Base-by-base conservation (phyloP, 2,329 filamentous ascomycete genomes). In the Capronia coronata region DNA sequence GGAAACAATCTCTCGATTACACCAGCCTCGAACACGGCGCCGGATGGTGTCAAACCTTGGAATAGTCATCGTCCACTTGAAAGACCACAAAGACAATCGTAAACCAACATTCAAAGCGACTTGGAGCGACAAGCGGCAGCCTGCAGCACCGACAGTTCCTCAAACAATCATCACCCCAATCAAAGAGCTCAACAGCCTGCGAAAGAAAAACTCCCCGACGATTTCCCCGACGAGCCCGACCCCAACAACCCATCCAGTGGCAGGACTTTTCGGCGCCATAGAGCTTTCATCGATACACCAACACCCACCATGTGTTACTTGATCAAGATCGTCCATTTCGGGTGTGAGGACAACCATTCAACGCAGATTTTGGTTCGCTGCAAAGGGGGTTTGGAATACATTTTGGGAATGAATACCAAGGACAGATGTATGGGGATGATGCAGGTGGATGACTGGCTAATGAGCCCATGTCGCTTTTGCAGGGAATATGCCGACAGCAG, bases 311-410 rank as follows among this genome's bases (percentile, higher is more conserved):
- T 56, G 54, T 56, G 51, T 27, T 35, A 41, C 21, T 8, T 43
- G 10, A 56, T 56, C 48, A 51, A 51, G 43, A 47, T 52, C 8
- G 40, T 54, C n/a, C 35, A 54, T 22, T 54, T 56, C 35, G 54
- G 51, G 16, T 56, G 54, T 16, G 37, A 51, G 14, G 48, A 49
- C 2, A 25, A 42, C 6, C 54, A 56, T 35, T 30, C 32, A 8
- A 34, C 43, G 19, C 16, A 46, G 18, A 29, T 45, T 4, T n/a
- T 51, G 45, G 42, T 49, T 27, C 51, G 40, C 8, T 56, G 54
- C 43, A 43, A 54, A 41, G 21, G 34, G n/a, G 48, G 47, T 13
- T 14, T 43, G 38, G 54, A 56, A 37, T 56, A 51, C 16, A 40
- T 49, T 2, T 39, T 56, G 27, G 23, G 43, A 14, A 49, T 54